A percentile compares a stretch with the other conserved stretches of the same genome.
phyloP scores from a whole-genome alignment of 257 asterid genomes.

The Avicennia marina region DNA sequence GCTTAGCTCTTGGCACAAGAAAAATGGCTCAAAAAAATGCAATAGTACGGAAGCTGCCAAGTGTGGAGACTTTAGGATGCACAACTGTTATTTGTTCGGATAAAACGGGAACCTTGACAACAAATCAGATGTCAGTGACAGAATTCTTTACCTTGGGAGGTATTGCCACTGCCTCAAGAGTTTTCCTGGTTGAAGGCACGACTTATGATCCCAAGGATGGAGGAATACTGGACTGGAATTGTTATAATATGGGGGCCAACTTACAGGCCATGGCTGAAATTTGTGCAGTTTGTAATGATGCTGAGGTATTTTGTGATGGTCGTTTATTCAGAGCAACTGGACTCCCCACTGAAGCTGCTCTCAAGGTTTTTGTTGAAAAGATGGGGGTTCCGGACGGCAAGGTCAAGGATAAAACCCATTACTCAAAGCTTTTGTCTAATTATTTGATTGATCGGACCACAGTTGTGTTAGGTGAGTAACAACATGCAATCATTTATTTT shows the following conservation, averaged over 20 bases:
- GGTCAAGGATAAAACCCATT: slow-evolving; percentile 42
- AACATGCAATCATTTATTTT: slow-evolving; percentile 2
- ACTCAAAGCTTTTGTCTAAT: slow-evolving; percentile 42
- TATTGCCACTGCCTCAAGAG: slow-evolving; percentile 25
- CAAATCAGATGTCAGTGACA: slow-evolving; percentile 62
- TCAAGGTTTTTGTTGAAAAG: slow-evolving; percentile 83
- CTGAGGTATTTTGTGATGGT: slow-evolving; percentile 59
- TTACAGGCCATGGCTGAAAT: slow-evolving; percentile 63
- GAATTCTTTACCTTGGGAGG: slow-evolving; percentile 54
- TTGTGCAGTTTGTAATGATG: slow-evolving; percentile 78
- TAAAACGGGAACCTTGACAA: slow-evolving; percentile 67
- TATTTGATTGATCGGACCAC: slow-evolving; percentile 58
- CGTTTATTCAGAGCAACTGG: slow-evolving; percentile 67
- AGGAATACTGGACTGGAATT: slow-evolving; percentile 62
- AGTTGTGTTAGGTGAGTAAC: slow-evolving; percentile 52
- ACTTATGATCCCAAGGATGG: slow-evolving; percentile 83
- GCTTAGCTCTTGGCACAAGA: slow-evolving; percentile 63
- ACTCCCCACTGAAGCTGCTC: slow-evolving; percentile 90
- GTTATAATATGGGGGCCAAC: slow-evolving; percentile 56
- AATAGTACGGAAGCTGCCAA: slow-evolving; percentile 63
- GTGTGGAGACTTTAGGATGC: slow-evolving; percentile 76
- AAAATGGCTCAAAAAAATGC: slow-evolving; percentile 72
- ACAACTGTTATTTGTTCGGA: slow-evolving; percentile 74
- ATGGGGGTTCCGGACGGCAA: slow-evolving; percentile 75
- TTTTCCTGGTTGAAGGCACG: slow-evolving; percentile 51